A percentile compares a stretch with the other conserved stretches of the same genome.
Evolutionary conservation across 768 basidiomycete species (phyloP).

Genomic region (Tylopilus vinaceipallidus): DNA sequence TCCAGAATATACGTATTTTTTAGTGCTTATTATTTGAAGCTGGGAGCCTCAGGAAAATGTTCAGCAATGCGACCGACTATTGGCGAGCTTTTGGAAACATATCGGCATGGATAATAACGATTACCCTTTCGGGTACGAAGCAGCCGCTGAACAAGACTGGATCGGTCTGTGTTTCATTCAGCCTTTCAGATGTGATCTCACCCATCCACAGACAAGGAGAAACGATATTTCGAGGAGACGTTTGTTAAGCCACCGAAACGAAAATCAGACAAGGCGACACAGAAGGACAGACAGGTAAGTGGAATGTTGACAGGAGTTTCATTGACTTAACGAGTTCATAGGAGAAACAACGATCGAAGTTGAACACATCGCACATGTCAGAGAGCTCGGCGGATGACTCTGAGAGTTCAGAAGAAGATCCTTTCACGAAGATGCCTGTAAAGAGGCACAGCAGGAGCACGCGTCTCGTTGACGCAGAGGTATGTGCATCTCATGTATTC

Average conservation of each 20-base stretch:
- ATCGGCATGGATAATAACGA: constrained; percentile 57
- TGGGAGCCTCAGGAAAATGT: constrained; percentile 72
- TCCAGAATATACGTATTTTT: neutral
- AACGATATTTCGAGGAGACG: constrained; percentile 33
- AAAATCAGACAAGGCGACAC: constrained; percentile 14
- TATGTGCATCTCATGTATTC: neutral
- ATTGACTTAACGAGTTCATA: constrained; percentile 4
- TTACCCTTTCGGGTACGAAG: constrained; percentile 46
- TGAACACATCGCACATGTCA: constrained; percentile 3
- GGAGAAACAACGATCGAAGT: constrained; percentile 19
- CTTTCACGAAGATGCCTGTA: neutral
- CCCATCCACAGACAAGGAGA: constrained; percentile 36
- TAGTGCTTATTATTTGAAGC: constrained; percentile 34
- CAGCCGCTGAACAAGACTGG: constrained; percentile 49
- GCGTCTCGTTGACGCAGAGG: constrained; percentile 10
- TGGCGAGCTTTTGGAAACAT: constrained; percentile 63
- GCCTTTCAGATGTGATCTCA: neutral
- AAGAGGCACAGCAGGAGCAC: constrained; percentile 7
- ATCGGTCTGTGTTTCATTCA: constrained; percentile 43
- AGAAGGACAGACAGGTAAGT: constrained; percentile 20
- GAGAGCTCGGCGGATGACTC: constrained; percentile 10
- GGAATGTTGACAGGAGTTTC: neutral
- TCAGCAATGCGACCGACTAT: constrained; percentile 51
- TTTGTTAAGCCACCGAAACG: constrained; percentile 23
- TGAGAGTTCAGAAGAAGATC: constrained; percentile 7